Conservation (phyloP, 371 early-diverging fungal genomes). For the Encephalitozoon romaleae region DNA sequence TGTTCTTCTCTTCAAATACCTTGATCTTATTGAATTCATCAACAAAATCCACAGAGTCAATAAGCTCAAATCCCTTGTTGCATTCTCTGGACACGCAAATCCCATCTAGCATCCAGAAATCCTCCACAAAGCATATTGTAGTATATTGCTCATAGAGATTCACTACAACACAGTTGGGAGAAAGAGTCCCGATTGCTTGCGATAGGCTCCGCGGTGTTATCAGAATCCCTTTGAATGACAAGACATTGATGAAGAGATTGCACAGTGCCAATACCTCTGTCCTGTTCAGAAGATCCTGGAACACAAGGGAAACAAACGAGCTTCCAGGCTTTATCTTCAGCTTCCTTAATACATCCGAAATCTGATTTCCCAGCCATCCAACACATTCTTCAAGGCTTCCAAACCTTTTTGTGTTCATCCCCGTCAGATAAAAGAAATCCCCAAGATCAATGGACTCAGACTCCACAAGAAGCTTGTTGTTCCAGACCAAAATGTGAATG, state of each 20-base stretch:
- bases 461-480: not conserved
- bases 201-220: slow-evolving; percentile 48
- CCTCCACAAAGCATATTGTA: slow-evolving; percentile 46
- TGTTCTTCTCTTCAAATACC: slow-evolving; percentile 10
- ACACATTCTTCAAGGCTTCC: not conserved
- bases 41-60: slow-evolving; percentile 51
- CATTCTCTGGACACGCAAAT: slow-evolving; percentile 6
- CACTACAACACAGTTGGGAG: slow-evolving; percentile 33
- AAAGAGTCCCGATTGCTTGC: slow-evolving; percentile 26
- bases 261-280: slow-evolving; percentile 50
- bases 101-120: slow-evolving; percentile 46
- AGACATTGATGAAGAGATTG: slow-evolving; percentile 44
- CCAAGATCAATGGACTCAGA: slow-evolving; percentile 30
- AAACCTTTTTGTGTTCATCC: slow-evolving; percentile 37
- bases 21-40: slow-evolving; percentile 56
- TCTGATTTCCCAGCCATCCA: not conserved
- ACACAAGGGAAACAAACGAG: slow-evolving; percentile 45
- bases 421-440: slow-evolving; percentile 15
- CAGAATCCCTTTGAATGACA: slow-evolving; percentile 46
- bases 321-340: slow-evolving; percentile 1
- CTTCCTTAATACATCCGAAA: not conserved
- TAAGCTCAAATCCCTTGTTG: not conserved
- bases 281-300: slow-evolving; percentile 50
- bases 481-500: not conserved
- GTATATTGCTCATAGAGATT: slow-evolving; percentile 16